Conservation (phyloP, 345 rosid species). For the Brassica juncea region DNA sequence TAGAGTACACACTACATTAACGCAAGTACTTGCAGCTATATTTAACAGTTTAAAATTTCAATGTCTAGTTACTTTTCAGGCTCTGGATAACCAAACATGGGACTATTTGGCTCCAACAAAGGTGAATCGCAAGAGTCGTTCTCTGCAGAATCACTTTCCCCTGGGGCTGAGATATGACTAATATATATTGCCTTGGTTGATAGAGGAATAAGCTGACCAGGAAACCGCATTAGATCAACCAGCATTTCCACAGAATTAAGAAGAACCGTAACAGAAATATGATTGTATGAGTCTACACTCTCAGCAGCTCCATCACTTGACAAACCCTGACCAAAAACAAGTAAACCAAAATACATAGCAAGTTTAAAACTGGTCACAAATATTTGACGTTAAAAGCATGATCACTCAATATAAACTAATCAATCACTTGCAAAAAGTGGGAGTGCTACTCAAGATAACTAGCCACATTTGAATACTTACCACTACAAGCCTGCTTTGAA, state of each 20-base stretch:
- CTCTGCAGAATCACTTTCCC: constrained; percentile 99
- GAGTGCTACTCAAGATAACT: background rate
- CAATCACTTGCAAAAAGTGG: constrained; percentile 18
- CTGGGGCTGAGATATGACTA: constrained; percentile 93
- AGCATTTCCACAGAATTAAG: constrained; percentile 83
- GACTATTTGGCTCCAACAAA: constrained; percentile 95
- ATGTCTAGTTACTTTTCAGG: constrained; percentile 36
- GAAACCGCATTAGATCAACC: constrained; percentile 98
- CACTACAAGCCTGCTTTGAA: constrained; percentile 90
- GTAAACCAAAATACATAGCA: constrained; percentile 13
- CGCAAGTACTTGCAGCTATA: constrained; percentile 17
- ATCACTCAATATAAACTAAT: constrained; percentile 14
- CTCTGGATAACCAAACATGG: constrained; percentile 45
- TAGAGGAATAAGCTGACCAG: constrained; percentile 86
- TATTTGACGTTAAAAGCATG: constrained; percentile 19
- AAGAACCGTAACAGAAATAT: constrained; percentile 84
- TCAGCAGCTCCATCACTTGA: constrained; percentile 89
- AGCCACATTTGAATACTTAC: constrained; percentile 53
- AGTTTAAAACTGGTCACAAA: constrained; percentile 5
- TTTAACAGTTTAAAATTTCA: background rate
- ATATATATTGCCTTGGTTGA: constrained; percentile 82
- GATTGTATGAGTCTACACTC: constrained; percentile 72
- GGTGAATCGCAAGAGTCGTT: constrained; percentile 99
- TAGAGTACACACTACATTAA: background rate
- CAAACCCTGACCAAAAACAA: constrained; percentile 62